Conservation (phyloP, 768 basidiomycete genomes). For the Crepidotus variabilis region DNA sequence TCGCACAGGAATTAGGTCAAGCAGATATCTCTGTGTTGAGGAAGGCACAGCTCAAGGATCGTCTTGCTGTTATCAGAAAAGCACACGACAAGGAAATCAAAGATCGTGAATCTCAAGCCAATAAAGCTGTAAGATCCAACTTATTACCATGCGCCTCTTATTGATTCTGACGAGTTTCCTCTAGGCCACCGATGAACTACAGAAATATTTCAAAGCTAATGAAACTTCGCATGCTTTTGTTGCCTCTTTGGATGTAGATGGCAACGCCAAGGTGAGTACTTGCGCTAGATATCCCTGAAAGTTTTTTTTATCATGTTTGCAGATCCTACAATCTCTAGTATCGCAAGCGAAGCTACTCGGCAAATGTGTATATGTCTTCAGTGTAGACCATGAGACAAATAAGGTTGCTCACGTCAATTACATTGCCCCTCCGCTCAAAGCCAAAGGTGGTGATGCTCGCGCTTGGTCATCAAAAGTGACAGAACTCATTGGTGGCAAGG, state of each 20-base stretch:
- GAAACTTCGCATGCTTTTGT: constrained; percentile 68
- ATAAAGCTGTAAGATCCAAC: constrained; percentile 59
- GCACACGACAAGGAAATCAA: constrained; percentile 82
- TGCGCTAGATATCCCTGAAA: background rate
- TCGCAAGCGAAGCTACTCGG: constrained; percentile 74
- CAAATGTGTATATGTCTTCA: constrained; percentile 89
- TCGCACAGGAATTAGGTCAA: constrained; percentile 76
- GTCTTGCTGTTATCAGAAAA: constrained; percentile 67
- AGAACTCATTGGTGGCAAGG: constrained; percentile 88
- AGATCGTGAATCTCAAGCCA: constrained; percentile 71
- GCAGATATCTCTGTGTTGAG: constrained; percentile 83
- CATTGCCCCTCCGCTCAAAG: constrained; percentile 55
- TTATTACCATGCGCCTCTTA: background rate
- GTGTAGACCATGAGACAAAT: constrained; percentile 58
- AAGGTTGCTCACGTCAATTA: constrained; percentile 90
- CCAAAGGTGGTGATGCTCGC: constrained; percentile 75
- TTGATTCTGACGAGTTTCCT: background rate
- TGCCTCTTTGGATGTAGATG: constrained; percentile 69
- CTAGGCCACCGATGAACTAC: constrained; percentile 69
- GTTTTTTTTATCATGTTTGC: constrained; percentile 3
- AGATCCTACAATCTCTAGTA: constrained; percentile 76
- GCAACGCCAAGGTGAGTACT: constrained; percentile 73
- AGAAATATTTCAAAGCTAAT: constrained; percentile 75
- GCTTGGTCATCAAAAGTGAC: constrained; percentile 81
- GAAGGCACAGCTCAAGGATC: constrained; percentile 78